Conservation (phyloP, 2,329 filamentous ascomycete genomes). For the Neofusicoccum cordaticola region DNA sequence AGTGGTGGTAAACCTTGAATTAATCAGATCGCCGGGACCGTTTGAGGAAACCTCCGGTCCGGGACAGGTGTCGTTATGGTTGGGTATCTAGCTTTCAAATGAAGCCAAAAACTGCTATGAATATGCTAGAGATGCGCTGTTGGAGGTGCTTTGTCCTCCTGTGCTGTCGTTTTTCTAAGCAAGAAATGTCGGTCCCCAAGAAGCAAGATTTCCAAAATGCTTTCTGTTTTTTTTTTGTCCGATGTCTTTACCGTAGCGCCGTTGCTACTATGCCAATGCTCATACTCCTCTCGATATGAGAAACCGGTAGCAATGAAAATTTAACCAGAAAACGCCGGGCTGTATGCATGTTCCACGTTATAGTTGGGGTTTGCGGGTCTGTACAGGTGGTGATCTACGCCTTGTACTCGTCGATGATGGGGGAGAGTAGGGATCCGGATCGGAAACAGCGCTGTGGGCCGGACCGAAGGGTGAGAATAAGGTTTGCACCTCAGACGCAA, state of each 20-base stretch:
- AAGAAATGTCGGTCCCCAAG: background rate
- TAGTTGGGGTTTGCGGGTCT: background rate
- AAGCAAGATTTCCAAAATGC: background rate
- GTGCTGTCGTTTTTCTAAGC: background rate
- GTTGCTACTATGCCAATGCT: conserved; percentile 1
- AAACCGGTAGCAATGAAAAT: background rate
- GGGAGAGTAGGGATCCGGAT: background rate
- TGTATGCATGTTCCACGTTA: background rate
- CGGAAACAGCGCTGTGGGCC: background rate
- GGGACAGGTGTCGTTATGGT: too few species aligned
- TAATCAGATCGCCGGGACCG: too few species aligned
- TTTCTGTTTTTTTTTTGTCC: background rate
- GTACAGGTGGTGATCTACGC: background rate
- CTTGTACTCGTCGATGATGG: background rate
- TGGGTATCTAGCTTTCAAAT: background rate
- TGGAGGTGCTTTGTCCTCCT: background rate
- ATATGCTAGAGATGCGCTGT: background rate
- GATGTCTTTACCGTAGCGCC: background rate
- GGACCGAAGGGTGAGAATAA: background rate
- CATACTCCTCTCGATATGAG: background rate
- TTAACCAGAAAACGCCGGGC: background rate
- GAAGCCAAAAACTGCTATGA: background rate
- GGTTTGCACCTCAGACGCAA: background rate
- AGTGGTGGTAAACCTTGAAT: too few species aligned
- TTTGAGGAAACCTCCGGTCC: too few species aligned